These are phyloP conservation scores for Naematelia aurantialba DNA, from an alignment of 768 basidiomycete species.

Conservation along the genomic window DNA sequence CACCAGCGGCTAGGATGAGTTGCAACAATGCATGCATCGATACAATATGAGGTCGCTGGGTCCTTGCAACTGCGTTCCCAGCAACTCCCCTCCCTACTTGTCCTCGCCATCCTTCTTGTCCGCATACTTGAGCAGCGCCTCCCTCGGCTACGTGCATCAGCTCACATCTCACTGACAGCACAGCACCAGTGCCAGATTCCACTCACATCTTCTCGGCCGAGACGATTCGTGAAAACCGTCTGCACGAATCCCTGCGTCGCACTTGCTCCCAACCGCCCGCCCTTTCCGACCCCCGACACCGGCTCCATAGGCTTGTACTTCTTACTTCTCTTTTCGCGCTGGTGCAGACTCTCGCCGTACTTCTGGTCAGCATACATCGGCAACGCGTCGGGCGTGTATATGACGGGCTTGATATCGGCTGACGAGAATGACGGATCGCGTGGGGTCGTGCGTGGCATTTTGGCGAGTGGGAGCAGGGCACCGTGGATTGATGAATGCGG, in stretches of 20 bases:
- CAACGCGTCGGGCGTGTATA: conserved; percentile 84
- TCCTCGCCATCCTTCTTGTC: conserved; percentile 62
- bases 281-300: conserved; percentile 84
- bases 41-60: no score
- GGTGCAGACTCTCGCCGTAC: conserved; percentile 64
- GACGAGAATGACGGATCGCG: conserved; percentile 71
- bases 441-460: conserved; percentile 75
- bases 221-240: conserved; percentile 62
- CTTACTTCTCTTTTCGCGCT: conserved; percentile 87
- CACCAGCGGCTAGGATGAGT: no score
- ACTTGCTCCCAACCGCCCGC: conserved; percentile 91
- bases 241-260: conserved; percentile 97
- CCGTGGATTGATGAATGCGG: conserved; percentile 85
- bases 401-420: conserved; percentile 75
- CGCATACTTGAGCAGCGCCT: conserved; percentile 93
- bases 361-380: conserved; percentile 90
- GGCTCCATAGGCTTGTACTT: conserved; percentile 88
- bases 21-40: not conserved
- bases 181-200: not conserved
- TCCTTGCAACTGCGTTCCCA: no score
- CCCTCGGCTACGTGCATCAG: conserved; percentile 68
- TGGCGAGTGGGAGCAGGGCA: conserved; percentile 80
- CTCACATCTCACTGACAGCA: conserved; percentile 78
- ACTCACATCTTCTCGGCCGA: not conserved
- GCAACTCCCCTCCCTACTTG: conserved; percentile 14